These are phyloP conservation scores for Lichtheimia ramosa DNA, from an alignment of 371 early-diverging fungal species.

Conservation along the genomic window DNA sequence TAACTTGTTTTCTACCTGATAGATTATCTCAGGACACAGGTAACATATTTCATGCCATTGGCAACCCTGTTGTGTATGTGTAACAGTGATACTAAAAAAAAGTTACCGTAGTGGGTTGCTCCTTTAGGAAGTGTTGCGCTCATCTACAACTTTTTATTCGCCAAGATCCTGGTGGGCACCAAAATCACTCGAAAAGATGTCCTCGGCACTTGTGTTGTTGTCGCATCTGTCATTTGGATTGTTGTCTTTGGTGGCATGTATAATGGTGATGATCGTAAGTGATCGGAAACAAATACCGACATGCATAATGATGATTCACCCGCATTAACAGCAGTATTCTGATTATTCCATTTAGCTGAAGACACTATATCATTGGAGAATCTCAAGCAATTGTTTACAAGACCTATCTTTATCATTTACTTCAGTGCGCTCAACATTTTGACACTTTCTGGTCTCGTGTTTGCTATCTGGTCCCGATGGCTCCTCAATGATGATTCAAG, in stretches of 20 bases:
- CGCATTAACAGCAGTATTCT: too few relatives aligned
- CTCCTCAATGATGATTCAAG: constrained; percentile 40
- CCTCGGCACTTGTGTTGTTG: constrained; percentile 66
- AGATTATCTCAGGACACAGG: constrained; percentile 74
- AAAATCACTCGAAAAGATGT: constrained; percentile 66
- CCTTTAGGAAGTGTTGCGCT: constrained; percentile 70
- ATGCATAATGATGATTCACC: too few relatives aligned
- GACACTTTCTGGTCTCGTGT: constrained; percentile 48
- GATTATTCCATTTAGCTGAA: constrained; percentile 35
- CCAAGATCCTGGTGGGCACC: constrained; percentile 67
- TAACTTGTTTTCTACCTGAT: constrained; percentile 6
- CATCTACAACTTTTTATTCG: constrained; percentile 73
- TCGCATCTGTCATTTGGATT: constrained; percentile 65
- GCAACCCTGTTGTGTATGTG: not conserved
- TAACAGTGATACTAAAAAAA: constrained; percentile 12
- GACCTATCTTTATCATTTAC: constrained; percentile 64
- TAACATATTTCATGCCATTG: constrained; percentile 15
- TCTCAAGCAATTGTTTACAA: constrained; percentile 57
- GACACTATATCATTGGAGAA: constrained; percentile 57
- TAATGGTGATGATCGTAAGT: constrained; percentile 59
- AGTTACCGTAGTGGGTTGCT: constrained; percentile 59
- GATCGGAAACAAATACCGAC: not conserved
- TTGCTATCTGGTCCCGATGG: constrained; percentile 64
- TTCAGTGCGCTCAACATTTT: constrained; percentile 62
- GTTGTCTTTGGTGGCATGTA: constrained; percentile 72